These are phyloP conservation scores for Centaurea solstitialis DNA, from an alignment of 129 eudicot species.

Conservation along the genomic window DNA sequence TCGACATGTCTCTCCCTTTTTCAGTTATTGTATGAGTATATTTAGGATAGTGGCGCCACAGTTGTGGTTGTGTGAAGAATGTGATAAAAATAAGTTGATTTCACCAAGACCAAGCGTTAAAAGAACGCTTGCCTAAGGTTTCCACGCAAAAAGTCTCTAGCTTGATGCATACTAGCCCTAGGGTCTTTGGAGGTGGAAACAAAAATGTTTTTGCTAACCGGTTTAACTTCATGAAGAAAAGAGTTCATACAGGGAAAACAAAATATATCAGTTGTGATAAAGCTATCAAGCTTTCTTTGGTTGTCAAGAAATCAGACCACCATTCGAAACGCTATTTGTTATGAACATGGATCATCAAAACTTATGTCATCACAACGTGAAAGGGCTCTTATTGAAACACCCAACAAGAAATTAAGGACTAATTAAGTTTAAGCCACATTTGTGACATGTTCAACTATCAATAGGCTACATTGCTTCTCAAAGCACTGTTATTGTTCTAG, in stretches of 20 bases:
- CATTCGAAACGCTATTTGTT: not conserved
- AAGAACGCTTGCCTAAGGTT: not conserved
- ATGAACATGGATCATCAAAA: constrained; percentile 11
- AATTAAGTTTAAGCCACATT: not conserved
- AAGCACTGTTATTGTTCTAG: not conserved
- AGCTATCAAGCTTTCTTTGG: constrained; percentile 48
- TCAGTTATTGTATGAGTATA: constrained; percentile 62
- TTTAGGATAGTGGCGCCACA: constrained; percentile 9
- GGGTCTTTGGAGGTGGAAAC: constrained; percentile 1
- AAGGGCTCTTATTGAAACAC: constrained; percentile 5
- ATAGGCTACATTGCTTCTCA: not conserved
- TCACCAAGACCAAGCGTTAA: constrained; percentile 12
- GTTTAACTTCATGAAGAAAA: constrained; percentile 22
- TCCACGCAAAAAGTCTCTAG: not conserved
- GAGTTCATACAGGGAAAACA: constrained; percentile 43
- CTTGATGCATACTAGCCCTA: not conserved
- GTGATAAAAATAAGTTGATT: constrained; percentile 17
- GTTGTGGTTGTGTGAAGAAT: constrained; percentile 58
- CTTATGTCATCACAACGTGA: constrained; percentile 6
- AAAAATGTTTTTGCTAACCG: constrained; percentile 3
- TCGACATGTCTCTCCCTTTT: not conserved
- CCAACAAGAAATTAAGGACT: not conserved
- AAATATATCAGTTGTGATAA: constrained; percentile 41
- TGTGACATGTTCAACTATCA: constrained; percentile 8
- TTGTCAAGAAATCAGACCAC: not conserved